Base-by-base conservation (phyloP, 1,284 basidiomycete species). In the Taiwanofungus camphoratus region DNA sequence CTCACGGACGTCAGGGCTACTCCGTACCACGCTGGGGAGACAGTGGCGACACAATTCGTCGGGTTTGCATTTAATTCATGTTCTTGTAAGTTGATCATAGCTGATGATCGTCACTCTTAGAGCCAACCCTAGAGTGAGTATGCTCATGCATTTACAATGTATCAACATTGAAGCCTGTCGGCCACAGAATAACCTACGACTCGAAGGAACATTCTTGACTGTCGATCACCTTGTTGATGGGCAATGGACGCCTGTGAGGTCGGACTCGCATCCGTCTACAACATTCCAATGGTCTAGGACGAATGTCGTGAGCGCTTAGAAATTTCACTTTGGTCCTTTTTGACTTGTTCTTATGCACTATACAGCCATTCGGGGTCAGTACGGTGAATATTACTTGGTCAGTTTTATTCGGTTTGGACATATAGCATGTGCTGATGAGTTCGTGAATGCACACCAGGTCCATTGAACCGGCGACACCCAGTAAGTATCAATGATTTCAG, bases 181-280 rank as follows among this genome's bases (percentile, higher is more conserved):
- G 23, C n/a, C 2, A 33, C 52, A 87, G 83, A 91, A 91, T 59
- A 87, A 91, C 56, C 71, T 89, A 21, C 75, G 79, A 13, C 69
- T 90, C 8, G 87, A 89, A 56, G 70, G 69, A 22, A 87, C 85
- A 0, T 90, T 85, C 70, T 66, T 90, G 39, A 77, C 71, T 5
- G 73, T 90, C 27, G 83, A 89, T 51, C 72, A 69, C 36, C 63
- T 71, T 19, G 61, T 69, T 5, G 58, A 67, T 21, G 73, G 70
- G 8, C 56, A 65, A 37, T 90, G 85, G 85, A 63, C 49, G 42
- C 58, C 71, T 0, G 75, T 82, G 37, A 69, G 79, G 34, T 82
- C 84, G 2, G 88, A 92, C 61, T 87, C 86, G 11, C 87, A 90
- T 60, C 84, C 85, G 22, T 88, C 85, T 6, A 90, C 88, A 2